Conservation (phyloP, 1,284 basidiomycete genomes). For the Grifola frondosa region DNA sequence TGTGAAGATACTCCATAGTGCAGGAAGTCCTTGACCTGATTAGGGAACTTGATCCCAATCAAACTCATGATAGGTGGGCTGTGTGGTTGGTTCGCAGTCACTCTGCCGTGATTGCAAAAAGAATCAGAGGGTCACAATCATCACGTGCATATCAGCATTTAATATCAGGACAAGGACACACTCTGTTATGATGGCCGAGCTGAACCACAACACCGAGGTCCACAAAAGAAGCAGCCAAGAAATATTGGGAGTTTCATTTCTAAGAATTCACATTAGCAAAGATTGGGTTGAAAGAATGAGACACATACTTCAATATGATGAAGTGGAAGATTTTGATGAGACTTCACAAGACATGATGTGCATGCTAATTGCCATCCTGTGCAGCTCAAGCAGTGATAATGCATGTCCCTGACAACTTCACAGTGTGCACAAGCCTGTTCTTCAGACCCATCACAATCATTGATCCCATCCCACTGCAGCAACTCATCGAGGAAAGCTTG, state of each 20-base stretch:
- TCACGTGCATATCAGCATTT: no score
- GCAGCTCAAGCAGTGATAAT: conserved; percentile 1
- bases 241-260: conserved; percentile 5
- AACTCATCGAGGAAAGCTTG: conserved; percentile 24
- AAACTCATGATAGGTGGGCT: no score
- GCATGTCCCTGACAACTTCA: neutral
- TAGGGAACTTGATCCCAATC: no score
- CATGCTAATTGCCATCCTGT: neutral
- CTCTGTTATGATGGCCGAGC: neutral
- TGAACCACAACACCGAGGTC: neutral
- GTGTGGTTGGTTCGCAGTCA: no score
- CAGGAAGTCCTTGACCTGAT: no score
- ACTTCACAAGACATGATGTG: neutral
- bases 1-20: no score
- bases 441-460: neutral
- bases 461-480: conserved; percentile 13
- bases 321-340: neutral
- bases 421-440: neutral
- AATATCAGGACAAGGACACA: neutral
- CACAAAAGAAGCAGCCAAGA: neutral
- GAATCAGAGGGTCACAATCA: no score
- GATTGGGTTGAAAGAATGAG: no score
- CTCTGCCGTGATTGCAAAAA: no score
- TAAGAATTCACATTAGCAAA: no score
- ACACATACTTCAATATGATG: neutral